These are phyloP conservation scores for Vanrija pseudolonga DNA, from an alignment of 1,284 basidiomycete genomes.

Conservation along the genomic window DNA sequence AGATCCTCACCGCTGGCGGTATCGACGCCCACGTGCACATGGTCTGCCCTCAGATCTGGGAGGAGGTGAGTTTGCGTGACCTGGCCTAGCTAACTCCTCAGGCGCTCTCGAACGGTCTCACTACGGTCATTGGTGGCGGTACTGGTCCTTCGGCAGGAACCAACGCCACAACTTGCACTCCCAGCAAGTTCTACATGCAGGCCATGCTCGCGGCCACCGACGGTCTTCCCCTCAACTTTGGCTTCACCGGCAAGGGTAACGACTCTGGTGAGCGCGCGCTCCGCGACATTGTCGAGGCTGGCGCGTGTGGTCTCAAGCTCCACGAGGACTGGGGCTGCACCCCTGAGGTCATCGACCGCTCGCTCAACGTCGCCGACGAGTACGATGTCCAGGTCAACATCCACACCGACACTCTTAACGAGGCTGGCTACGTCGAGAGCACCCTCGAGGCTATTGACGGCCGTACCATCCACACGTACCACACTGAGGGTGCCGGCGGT, in stretches of 20 bases:
- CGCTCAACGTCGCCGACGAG: constrained; percentile 78
- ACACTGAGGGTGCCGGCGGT: constrained; percentile 90
- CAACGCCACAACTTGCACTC: constrained; percentile 92
- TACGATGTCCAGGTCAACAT: constrained; percentile 98
- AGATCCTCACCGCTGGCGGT: constrained; percentile 89
- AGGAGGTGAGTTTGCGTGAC: constrained; percentile 57
- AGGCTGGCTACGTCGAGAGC: constrained; percentile 68
- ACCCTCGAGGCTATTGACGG: constrained; percentile 87
- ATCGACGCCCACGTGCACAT: constrained; percentile 90
- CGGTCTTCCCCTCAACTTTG: constrained; percentile 84
- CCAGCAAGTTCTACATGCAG: constrained; percentile 78
- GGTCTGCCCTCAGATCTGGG: constrained; percentile 86
- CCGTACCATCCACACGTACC: constrained; percentile 96
- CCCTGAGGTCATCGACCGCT: constrained; percentile 74
- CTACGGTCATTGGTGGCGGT: constrained; percentile 86
- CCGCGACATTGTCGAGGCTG: constrained; percentile 80
- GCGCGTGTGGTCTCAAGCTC: constrained; percentile 87
- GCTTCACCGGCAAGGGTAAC: constrained; percentile 90
- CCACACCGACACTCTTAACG: constrained; percentile 94
- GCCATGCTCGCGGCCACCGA: constrained; percentile 89
- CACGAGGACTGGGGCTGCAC: constrained; percentile 99
- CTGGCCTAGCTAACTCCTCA: constrained; percentile 18
- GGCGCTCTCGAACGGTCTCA: constrained; percentile 60
- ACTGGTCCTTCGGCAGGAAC: constrained; percentile 89
- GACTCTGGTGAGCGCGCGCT: constrained; percentile 69